Percentiles rank a stretch among this genome's conserved stretches.
phyloP scores from a whole-genome alignment of 2,329 filamentous ascomycete genomes.

The Sporothrix luriei region DNA sequence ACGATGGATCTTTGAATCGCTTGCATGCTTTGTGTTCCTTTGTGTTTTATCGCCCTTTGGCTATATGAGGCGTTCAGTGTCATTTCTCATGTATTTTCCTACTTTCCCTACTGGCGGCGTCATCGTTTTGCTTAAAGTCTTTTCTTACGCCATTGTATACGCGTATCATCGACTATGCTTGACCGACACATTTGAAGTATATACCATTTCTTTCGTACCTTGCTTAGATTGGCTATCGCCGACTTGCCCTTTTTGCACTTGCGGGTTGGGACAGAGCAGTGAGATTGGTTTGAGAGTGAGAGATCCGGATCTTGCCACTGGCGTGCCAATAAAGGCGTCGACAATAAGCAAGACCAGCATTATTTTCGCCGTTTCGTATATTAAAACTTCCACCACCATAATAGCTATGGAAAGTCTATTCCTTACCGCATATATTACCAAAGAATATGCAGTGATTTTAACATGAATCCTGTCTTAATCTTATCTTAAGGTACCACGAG shows the following conservation, averaged over 20 bases:
- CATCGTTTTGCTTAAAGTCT: neutral
- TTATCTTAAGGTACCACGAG: too few relatives aligned
- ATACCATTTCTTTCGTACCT: neutral
- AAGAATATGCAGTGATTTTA: neutral
- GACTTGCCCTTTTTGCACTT: neutral
- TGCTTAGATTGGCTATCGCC: neutral
- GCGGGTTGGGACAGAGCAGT: neutral
- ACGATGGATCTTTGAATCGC: constrained; percentile 33
- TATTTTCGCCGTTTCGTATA: neutral
- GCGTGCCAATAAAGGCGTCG: neutral
- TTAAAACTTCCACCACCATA: neutral
- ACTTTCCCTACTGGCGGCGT: neutral
- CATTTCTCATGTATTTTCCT: neutral
- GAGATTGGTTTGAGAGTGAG: neutral
- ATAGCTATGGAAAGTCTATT: neutral
- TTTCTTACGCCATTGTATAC: neutral
- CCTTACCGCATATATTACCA: neutral
- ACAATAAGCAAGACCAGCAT: neutral
- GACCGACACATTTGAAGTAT: neutral
- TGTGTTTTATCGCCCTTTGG: neutral
- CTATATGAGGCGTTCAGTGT: neutral
- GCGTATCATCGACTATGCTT: neutral
- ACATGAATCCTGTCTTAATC: too few relatives aligned
- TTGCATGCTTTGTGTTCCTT: neutral
- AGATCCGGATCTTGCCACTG: too few relatives aligned